phyloP scores from a whole-genome alignment of 2,329 filamentous ascomycete species.

The Pezicula radicicola region DNA sequence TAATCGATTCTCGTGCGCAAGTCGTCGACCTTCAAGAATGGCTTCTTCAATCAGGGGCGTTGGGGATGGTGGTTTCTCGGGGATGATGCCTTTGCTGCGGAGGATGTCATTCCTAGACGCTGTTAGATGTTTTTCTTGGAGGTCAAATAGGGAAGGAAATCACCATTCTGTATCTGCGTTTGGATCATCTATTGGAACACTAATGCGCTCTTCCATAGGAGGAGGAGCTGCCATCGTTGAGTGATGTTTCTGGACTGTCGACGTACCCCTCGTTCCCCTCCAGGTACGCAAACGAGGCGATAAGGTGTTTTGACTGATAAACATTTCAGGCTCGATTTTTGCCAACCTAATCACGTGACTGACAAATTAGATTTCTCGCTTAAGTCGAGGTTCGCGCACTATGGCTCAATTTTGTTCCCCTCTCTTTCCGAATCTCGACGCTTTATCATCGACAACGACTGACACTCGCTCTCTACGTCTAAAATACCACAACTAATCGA shows the following conservation, averaged over 20 bases:
- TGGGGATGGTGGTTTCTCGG: slow-evolving; percentile 94
- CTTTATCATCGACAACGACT: slow-evolving; percentile 30
- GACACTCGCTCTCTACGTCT: slow-evolving; percentile 32
- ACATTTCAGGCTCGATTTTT: no score
- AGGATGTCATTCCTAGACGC: slow-evolving; percentile 91
- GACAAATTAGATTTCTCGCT: slow-evolving; percentile 3
- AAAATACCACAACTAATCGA: slow-evolving; percentile 22
- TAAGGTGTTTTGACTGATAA: no score
- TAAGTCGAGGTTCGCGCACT: slow-evolving; percentile 5
- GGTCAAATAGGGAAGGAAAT: neutral
- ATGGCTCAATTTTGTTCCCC: slow-evolving; percentile 6
- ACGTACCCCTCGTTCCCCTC: no score
- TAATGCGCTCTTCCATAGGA: slow-evolving; percentile 60
- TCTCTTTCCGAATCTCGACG: slow-evolving; percentile 10
- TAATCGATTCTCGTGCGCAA: slow-evolving; percentile 88
- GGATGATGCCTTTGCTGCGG: slow-evolving; percentile 92
- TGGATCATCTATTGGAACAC: slow-evolving; percentile 88
- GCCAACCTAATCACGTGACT: neutral
- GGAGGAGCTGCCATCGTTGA: slow-evolving; percentile 48
- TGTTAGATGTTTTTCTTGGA: no score
- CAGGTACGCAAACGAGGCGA: no score
- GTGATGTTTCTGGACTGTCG: no score
- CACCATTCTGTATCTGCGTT: slow-evolving; percentile 98
- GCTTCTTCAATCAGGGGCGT: slow-evolving; percentile 97
- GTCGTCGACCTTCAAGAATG: slow-evolving; percentile 73